Base-by-base conservation (phyloP, 106 monocot genomes). In the Dioscorea zingiberensis region DNA sequence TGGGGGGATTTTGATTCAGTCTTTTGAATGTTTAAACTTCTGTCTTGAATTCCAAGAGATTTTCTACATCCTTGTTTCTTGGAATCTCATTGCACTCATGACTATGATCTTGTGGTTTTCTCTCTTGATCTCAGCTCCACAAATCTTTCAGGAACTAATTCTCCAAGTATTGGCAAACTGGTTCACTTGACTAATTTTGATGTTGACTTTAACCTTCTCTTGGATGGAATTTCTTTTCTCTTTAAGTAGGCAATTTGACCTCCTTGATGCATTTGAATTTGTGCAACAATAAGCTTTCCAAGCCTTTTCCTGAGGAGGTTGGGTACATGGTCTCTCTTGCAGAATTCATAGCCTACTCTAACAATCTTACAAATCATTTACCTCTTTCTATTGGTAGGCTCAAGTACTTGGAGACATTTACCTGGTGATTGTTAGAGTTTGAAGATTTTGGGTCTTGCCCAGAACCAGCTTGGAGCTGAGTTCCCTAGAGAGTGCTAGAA, bases 131-230 rank as follows among this genome's bases (percentile, higher is more conserved):
- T 95, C 21, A 81, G 48, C 23, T 73, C 77, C 30, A 69, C 83
- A 81, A 95, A 91, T 66, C 77, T 95, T 9, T 95, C 88, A 3
- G 95, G 95, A 21, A 76, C 55, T 25, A 54, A 91, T 22, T 81
- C 85, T 9, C 68, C 77, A 3, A 79, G 73, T 70, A 83, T 95
- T n/a, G n/a, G n/a, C n/a, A n/a, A n/a, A n/a, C n/a, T n/a, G n/a
- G n/a, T n/a, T n/a, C n/a, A n/a, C n/a, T n/a, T n/a, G n/a, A n/a
- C n/a, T n/a, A n/a, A n/a, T n/a, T n/a, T n/a, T n/a, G n/a, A n/a
- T n/a, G n/a, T n/a, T n/a, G n/a, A n/a, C n/a, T n/a, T n/a, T n/a
- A n/a, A n/a, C n/a, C n/a, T n/a, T n/a, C n/a, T n/a, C n/a, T n/a
- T n/a, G n/a, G n/a, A n/a, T n/a, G n/a, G n/a, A n/a, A n/a, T n/a